Conservation (phyloP, 2,329 filamentous ascomycete genomes). For the Periconia sp. region DNA sequence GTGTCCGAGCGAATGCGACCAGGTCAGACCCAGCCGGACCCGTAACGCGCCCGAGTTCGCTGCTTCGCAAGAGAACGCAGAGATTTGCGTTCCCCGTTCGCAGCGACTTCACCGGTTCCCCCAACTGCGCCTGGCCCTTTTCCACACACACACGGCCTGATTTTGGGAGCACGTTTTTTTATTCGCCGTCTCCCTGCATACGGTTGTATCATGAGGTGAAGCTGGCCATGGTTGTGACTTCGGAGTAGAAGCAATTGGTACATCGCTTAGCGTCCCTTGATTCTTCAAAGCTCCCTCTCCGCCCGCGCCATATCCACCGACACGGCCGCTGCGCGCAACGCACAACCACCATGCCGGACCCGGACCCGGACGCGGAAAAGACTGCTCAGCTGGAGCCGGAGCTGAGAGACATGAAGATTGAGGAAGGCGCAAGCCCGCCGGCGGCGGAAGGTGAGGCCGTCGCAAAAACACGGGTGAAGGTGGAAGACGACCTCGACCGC, state of each 20-base stretch:
- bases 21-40: background rate
- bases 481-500: conserved; percentile 28
- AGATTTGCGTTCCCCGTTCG: conserved; percentile 4
- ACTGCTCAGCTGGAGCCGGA: conserved; percentile 50
- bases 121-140: no score
- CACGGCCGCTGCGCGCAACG: conserved; percentile 20
- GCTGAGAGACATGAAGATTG: conserved; percentile 54
- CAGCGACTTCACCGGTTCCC: background rate
- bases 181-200: conserved; percentile 15
- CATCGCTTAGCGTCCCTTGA: conserved; percentile 37
- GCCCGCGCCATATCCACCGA: conserved; percentile 18
- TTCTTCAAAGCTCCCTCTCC: conserved; percentile 28
- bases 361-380: conserved; percentile 38
- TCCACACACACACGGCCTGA: no score
- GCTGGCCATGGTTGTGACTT: conserved; percentile 30
- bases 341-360: conserved; percentile 46
- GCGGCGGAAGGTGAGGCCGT: conserved; percentile 22
- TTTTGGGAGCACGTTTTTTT: background rate
- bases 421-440: conserved; percentile 42
- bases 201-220: conserved; percentile 26
- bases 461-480: conserved; percentile 29
- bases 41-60: conserved; percentile 6
- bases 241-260: conserved; percentile 27
- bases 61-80: conserved; percentile 4
- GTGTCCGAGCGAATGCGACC: conserved; percentile 13